Evolutionary conservation across 129 eudicot species (phyloP), one percentile per base, ranked within the genome.

Genomic region (Scalesia atractyloides): DNA sequence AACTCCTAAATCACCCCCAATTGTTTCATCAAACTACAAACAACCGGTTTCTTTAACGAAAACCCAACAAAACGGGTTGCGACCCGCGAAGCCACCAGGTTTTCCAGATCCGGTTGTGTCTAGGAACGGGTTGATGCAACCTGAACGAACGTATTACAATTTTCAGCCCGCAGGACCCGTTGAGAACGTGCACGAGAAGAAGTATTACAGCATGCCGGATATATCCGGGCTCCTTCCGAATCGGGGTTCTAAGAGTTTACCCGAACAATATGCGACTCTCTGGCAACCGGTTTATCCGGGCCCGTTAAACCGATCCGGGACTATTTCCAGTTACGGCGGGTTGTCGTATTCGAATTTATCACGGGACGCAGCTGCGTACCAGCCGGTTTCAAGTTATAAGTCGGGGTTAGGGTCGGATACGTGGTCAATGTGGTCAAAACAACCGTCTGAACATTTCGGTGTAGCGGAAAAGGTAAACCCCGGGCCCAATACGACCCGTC

Each of bases 381-480:
- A 83, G 59, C 82, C 82, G 0, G 77, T 78, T 54, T 78, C 82
- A 1, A 53, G 63, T 54, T 63, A 78, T 3, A 76, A 59, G 16
- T 56, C 52, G 7, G 77, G 59, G 66, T 80, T 92, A 17, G 64
- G 85, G 64, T 78, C 92, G 15, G 82, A 72, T 15, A 74, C 86
- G 10, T 76, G 90, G 69, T 88, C 99, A 17, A 74, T 90, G 81
- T 95, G 96, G 96, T 84, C 91, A 16, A 88, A 67, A 67, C 96
- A 90, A 70, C 97, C 99, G 36, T 90, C 78, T 50, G 99, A 95
- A 76, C 97, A 88, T 64, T 90, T 89, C 73, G 96, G 97, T 64
- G 88, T 95, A 73, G 93, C 97, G 41, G 82, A 30, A 64, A 78
- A 78, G 63, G 68, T 68, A 37, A 68, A 71, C 50, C 70, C 74